phyloP scores from a whole-genome alignment of 805 yeast species.

The Saccharomycopsis sp. region DNA sequence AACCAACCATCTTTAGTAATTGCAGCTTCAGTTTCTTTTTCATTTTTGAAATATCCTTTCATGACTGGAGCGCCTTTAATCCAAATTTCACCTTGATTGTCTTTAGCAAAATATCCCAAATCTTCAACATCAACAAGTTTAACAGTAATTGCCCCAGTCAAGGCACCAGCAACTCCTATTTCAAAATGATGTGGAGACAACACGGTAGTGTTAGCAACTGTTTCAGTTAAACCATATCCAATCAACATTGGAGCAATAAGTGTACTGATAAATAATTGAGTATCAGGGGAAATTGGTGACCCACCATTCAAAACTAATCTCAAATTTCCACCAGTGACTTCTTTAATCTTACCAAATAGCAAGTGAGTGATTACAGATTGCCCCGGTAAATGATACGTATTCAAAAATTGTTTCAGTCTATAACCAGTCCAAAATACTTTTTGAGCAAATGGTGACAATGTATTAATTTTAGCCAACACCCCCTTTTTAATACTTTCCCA shows the following conservation, averaged over 20 bases:
- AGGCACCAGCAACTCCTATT: constrained; percentile 72
- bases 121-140: constrained; percentile 89
- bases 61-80: constrained; percentile 70
- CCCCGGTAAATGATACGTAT: constrained; percentile 67
- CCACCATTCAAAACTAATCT: constrained; percentile 81
- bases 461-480: constrained; percentile 64
- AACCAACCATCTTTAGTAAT: constrained; percentile 89
- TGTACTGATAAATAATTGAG: constrained; percentile 73
- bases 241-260: constrained; percentile 79
- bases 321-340: constrained; percentile 91
- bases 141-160: constrained; percentile 76
- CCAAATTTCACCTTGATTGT: constrained; percentile 89
- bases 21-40: constrained; percentile 69
- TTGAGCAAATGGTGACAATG: constrained; percentile 59
- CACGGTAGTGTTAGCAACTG: constrained; percentile 81
- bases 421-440: constrained; percentile 86
- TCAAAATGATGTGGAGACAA: constrained; percentile 59
- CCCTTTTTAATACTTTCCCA: constrained; percentile 97
- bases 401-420: constrained; percentile 61
- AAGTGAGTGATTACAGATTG: constrained; percentile 59
- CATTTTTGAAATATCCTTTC: constrained; percentile 75
- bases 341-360: constrained; percentile 80
- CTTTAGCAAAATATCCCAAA: constrained; percentile 83
- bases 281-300: constrained; percentile 74
- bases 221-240: constrained; percentile 96